Evolutionary conservation across 2,329 filamentous ascomycete species (phyloP), one percentile per base, ranked within the genome.

Genomic region (Bretziella fagacearum): DNA sequence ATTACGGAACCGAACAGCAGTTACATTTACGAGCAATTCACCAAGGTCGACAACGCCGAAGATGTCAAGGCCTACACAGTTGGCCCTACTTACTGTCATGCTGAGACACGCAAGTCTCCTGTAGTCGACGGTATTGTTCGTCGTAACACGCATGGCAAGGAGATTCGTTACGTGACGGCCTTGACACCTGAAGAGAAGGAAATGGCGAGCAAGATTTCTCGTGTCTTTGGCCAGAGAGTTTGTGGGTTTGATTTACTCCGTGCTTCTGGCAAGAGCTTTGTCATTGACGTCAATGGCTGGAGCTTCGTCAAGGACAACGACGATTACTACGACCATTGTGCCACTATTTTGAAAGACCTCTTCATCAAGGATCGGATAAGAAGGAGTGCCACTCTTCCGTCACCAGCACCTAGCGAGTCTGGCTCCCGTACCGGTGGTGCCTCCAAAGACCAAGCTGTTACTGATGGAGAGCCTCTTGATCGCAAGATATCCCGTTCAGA

Each of bases 231-330:
- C 0, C 91, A 98, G 61, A 73, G 85, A 47, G 87, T 98, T 2
- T 98, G 91, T 59, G 91, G 91, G 0, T 98, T 98, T 57, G 91
- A 98, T 60, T 70, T 98, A 51, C 69, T 98, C 48, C 79, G 93
- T 23, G 85, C 87, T 10, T 79, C 77, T 43, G 84, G 86, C 13
- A 84, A 84, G 60, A 96, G 89, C 60, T 98, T 85, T 63, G 91
- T 98, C 42, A 98, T 98, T 54, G 91, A 98, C 57, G 91, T 98
- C 55, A 98, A 98, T 60, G 91, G 91, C 10, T 98, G 93, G 93
- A 96, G 89, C 59, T 98, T 98, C 57, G 91, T 98, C 61, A 98
- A 98, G 61, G 93, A 98, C 61, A 98, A 98, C 56, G 89, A 95
- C 52, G 87, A 93, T 51, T 98, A 98, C 62, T 98, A 98, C 60